Percentiles rank a stretch among this genome's conserved stretches.
Evolutionary conservation across 495 filamentous ascomycete species (phyloP).

Genomic region (Neurospora sp.): DNA sequence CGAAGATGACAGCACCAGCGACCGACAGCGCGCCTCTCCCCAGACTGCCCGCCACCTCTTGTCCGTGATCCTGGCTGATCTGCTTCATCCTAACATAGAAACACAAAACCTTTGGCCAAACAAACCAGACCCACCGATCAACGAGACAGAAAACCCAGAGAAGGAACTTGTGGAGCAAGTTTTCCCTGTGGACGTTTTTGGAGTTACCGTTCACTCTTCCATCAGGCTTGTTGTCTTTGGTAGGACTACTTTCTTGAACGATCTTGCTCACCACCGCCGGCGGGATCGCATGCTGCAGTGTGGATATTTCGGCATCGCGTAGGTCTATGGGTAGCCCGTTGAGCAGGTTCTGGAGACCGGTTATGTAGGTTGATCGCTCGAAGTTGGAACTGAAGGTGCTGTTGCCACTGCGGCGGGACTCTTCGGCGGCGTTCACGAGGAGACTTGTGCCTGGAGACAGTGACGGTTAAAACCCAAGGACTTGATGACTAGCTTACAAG

Average conservation of each 20-base stretch:
- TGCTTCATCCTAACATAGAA: constrained; percentile 2
- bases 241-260: background rate
- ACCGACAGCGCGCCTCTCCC: background rate
- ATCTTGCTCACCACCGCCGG: background rate
- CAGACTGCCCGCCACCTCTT: background rate
- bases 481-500: background rate
- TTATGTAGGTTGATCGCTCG: constrained; percentile 56
- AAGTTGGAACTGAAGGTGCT: constrained; percentile 24
- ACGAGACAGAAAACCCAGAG: constrained; percentile 6
- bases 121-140: constrained; percentile 1
- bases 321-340: constrained; percentile 53
- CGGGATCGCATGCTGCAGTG: constrained; percentile 39
- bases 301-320: constrained; percentile 32
- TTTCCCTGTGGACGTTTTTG: background rate
- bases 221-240: background rate
- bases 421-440: constrained; percentile 4
- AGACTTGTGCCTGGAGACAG: constrained; percentile 9
- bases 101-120: background rate
- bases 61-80: constrained; percentile 3
- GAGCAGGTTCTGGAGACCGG: constrained; percentile 55
- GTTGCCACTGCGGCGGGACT: background rate
- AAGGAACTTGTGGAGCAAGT: constrained; percentile 6
- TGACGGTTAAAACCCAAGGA: background rate
- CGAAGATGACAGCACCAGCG: background rate
- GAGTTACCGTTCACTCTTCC: too few species aligned